Percentiles rank a stretch among this genome's conserved stretches.
Evolutionary conservation across 1,284 basidiomycete genomes (phyloP).

Genomic region (Malassezia arunalokei): DNA sequence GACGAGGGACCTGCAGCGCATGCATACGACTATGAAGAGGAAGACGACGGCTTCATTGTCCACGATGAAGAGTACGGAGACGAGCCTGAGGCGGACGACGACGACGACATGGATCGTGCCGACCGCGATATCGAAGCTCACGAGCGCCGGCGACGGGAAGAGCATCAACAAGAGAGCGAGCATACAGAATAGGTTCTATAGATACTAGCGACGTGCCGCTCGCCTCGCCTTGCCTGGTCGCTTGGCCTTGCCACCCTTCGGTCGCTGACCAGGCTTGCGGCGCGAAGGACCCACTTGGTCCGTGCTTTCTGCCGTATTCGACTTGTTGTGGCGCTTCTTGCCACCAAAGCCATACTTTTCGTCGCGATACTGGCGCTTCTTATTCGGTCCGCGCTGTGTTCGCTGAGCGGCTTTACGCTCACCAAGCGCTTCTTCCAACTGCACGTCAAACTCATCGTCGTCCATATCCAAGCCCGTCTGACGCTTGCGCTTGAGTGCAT

Average conservation of each 20-base stretch:
- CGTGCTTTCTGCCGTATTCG: slow-evolving; percentile 38
- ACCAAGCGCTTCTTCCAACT: slow-evolving; percentile 53
- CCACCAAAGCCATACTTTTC: slow-evolving; percentile 42
- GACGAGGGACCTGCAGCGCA: slow-evolving; percentile 15
- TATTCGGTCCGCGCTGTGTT: slow-evolving; percentile 20
- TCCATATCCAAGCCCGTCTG: slow-evolving; percentile 52
- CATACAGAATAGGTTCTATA: background rate
- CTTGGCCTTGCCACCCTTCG: slow-evolving; percentile 2
- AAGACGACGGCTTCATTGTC: slow-evolving; percentile 38
- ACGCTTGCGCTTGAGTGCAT: slow-evolving; percentile 54
- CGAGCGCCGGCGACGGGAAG: slow-evolving; percentile 10
- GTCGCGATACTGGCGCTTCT: slow-evolving; percentile 32
- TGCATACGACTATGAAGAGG: slow-evolving; percentile 25
- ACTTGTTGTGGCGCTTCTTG: slow-evolving; percentile 36
- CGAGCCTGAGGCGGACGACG: background rate
- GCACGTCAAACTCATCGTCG: slow-evolving; percentile 64
- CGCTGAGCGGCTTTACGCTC: slow-evolving; percentile 12
- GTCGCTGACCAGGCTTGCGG: background rate
- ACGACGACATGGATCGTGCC: slow-evolving; percentile 11
- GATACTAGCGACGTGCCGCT: slow-evolving; percentile 8
- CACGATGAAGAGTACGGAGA: slow-evolving; percentile 20
- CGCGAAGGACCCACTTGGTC: slow-evolving; percentile 24
- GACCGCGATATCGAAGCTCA: slow-evolving; percentile 11
- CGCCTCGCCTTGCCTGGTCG: slow-evolving; percentile 14
- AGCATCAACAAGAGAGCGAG: background rate